Conservation (phyloP, 2,329 filamentous ascomycete genomes). For the Pseudogymnoascus sp. region DNA sequence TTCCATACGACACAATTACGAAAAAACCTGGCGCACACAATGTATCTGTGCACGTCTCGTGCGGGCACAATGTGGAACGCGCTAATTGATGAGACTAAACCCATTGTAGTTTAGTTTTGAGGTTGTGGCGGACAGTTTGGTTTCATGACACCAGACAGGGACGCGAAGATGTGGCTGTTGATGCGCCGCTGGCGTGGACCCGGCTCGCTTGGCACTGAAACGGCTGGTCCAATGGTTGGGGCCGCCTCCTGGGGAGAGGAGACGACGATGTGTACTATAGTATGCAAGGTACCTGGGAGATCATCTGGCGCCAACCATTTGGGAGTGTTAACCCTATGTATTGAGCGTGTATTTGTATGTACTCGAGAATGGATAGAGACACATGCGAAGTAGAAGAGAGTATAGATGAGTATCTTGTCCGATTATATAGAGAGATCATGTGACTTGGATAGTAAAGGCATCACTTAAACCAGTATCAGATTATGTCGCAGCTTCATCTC, state of each 20-base stretch:
- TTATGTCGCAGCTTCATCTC: not conserved
- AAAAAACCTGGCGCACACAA: not conserved
- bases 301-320: not conserved
- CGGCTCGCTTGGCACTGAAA: not conserved
- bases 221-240: not conserved
- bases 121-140: not conserved
- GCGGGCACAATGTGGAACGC: not conserved
- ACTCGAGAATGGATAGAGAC: not conserved
- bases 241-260: not conserved
- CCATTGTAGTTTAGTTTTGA: not conserved
- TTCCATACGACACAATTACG: constrained; percentile 5
- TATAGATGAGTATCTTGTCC: not conserved
- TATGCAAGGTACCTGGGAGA: constrained; percentile 1
- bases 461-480: not conserved
- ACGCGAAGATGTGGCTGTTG: not conserved
- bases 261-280: not conserved
- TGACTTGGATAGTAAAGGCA: not conserved
- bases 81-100: not conserved
- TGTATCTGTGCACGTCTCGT: not conserved
- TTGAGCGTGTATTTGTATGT: not conserved
- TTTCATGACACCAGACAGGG: not conserved
- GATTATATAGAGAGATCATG: not conserved
- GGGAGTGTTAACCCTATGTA: not conserved
- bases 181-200: not conserved
- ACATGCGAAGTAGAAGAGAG: not conserved